These are phyloP conservation scores for Cubamyces sp. DNA, from an alignment of 768 basidiomycete species.

Conservation along the genomic window DNA sequence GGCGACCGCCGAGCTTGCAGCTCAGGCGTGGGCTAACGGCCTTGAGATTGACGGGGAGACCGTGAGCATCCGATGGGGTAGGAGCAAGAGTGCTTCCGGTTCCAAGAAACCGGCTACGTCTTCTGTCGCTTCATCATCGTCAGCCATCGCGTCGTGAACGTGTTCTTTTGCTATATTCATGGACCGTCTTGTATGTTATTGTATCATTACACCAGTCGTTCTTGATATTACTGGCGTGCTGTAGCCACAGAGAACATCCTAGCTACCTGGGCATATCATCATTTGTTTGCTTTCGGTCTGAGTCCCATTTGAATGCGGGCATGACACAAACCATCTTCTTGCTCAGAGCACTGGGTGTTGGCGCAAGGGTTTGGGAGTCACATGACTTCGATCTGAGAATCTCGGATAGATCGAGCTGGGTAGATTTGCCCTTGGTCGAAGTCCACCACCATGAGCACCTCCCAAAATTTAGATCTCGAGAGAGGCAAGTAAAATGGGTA, in stretches of 20 bases:
- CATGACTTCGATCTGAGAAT: too few relatives aligned
- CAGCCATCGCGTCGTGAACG: slow-evolving; percentile 2
- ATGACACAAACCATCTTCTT: too few relatives aligned
- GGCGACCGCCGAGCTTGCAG: slow-evolving; percentile 81
- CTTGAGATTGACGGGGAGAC: slow-evolving; percentile 82
- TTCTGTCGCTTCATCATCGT: slow-evolving; percentile 17
- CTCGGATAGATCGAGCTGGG: too few relatives aligned
- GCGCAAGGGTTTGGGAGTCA: too few relatives aligned
- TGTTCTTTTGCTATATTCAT: background rate
- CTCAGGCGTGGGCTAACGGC: slow-evolving; percentile 88
- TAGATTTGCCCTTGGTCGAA: background rate
- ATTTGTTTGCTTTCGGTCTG: too few relatives aligned
- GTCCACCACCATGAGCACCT: slow-evolving; percentile 17
- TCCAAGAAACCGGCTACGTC: slow-evolving; percentile 21
- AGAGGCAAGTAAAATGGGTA: slow-evolving; percentile 20
- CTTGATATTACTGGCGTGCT: background rate
- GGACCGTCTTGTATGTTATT: slow-evolving; percentile 5
- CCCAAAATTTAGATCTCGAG: slow-evolving; percentile 7
- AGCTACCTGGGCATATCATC: background rate
- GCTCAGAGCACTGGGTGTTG: too few relatives aligned
- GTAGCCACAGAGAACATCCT: background rate
- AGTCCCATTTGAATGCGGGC: too few relatives aligned
- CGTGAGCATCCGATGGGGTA: slow-evolving; percentile 86
- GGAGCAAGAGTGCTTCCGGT: slow-evolving; percentile 58
- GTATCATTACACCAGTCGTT: background rate